Base-by-base conservation (phyloP, 2,329 filamentous ascomycete genomes). In the Colletotrichum sp. region DNA sequence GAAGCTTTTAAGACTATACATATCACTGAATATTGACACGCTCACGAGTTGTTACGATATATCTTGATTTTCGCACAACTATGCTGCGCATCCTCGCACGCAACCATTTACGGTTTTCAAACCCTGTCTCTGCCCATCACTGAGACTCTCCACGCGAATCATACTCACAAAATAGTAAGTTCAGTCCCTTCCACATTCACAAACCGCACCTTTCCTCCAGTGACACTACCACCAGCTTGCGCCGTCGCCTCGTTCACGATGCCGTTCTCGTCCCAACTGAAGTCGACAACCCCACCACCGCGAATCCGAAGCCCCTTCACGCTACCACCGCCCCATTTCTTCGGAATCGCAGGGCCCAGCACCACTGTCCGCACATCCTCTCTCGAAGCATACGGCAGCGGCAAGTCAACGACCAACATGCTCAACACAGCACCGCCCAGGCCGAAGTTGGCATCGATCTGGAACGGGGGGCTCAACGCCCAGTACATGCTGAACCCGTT, bases 401-500 rank as follows among this genome's bases (percentile, higher is more conserved):
- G 85, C 55, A 90, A 68, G 80, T 91, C 88, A n/a, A 90, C 85
- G 64, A 90, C 84, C 55, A 91, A 79, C 88, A 91, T 88, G 73
- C 85, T 83, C 70, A 91, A 75, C 68, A 90, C 83, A 0, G 88
- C 88, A 0, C 88, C 90, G 4, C 83, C 84, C 27, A 87, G 80
- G 2, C 90, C 90, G 76, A 90, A 91, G 79, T 92, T 92, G 8
- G 90, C 90, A 79, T 92, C 90, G 72, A 91, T 91, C 82, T 92
- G 90, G 77, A 91, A 91, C 2, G 90, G 89, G 63, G 82, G 81
- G 8, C 84, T 81, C 12, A 82, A 79, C 1, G 84, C 88, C 11
- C 78, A 81, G 78, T 91, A 91, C 86, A 91, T 89, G 57, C 85
- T 87, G 34, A 91, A 81, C 3, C 86, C 86, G 77, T 91, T 91